Percentiles rank a stretch among this genome's conserved stretches.
phyloP scores from a whole-genome alignment of 129 eudicot genomes.

The Smallanthus sonchifolius region DNA sequence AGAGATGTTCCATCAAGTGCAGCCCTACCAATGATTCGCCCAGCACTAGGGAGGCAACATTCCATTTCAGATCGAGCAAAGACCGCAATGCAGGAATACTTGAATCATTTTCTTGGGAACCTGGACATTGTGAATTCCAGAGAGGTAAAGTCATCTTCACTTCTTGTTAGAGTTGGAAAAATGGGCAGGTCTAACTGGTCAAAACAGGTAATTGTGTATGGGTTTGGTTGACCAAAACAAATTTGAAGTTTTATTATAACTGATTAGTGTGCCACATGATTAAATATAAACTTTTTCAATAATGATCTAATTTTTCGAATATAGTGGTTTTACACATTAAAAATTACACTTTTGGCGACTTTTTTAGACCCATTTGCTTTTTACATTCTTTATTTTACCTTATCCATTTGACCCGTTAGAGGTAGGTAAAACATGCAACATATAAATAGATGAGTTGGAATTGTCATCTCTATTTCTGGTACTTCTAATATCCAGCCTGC shows the following conservation, averaged over 20 bases:
- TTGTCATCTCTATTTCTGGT: not conserved
- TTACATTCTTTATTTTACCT: not conserved
- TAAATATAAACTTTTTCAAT: not conserved
- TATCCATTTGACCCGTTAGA: not conserved
- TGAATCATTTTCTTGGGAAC: conserved; percentile 91
- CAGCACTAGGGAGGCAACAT: conserved; percentile 83
- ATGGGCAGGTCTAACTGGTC: not conserved
- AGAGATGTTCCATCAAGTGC: conserved; percentile 99
- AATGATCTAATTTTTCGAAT: not conserved
- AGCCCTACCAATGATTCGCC: conserved; percentile 88
- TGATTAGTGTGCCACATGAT: not conserved
- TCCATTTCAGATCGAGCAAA: conserved; percentile 93
- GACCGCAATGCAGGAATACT: conserved; percentile 91
- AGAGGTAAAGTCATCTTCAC: conserved; percentile 47
- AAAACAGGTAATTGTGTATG: not conserved
- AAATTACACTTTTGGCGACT: not conserved
- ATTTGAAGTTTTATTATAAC: not conserved
- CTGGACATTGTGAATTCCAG: conserved; percentile 86
- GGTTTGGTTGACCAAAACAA: not conserved
- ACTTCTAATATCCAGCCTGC: not conserved
- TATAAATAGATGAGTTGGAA: not conserved
- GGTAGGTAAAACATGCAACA: not conserved
- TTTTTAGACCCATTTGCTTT: not conserved
- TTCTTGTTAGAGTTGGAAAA: conserved; percentile 3
- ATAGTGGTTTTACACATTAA: not conserved